Base-by-base conservation (phyloP, 805 yeast genomes). In the Myxozyma neotropica region DNA sequence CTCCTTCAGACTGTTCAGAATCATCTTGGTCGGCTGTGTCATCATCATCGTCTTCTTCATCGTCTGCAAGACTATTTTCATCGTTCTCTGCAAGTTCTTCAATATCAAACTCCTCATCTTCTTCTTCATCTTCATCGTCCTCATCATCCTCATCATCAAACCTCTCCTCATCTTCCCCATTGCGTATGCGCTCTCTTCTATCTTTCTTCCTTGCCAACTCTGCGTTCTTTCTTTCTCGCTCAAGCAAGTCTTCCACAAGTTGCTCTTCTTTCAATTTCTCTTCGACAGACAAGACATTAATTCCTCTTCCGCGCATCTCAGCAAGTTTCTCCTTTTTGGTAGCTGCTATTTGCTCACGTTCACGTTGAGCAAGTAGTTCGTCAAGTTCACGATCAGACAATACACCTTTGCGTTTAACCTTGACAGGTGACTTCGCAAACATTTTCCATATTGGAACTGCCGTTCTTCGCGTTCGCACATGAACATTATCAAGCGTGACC, bases 161-260 rank as follows among this genome's bases (percentile, higher is more conserved):
- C n/a, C 17, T 15, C 26, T 31, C 60, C 24, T 58, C 53, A 26
- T 60, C 55, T 8, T 58, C 62, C 4, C 55, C 62, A 40, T 46
- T 36, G 8, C 39, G 12, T 8, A 15, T 15, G 12, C 40, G 40
- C 13, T 58, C 62, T 21, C 62, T 43, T 42, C 23, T 47, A 29
- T 57, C 59, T 40, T 43, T 40, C 57, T 26, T 29, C 43, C 58
- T 35, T 8, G 56, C 48, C 17, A 53, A 46, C 44, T 53, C 62
- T 3, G 63, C 64, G 43, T 60, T 57, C 38, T 38, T 53, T 33
- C 64, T 51, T 49, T 60, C 64, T 15, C 58, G 50, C 33, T 47
- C 64, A n/a, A 60, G 36, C n/a, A 60, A 39, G 17, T 55, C 59
- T 50, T 60, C 64, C 7, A 60, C 53, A n/a, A 60, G 35, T 33